Evolutionary conservation across 805 yeast genomes (phyloP), one percentile per base, ranked within the genome.

Genomic region (Teunomyces atbi): DNA sequence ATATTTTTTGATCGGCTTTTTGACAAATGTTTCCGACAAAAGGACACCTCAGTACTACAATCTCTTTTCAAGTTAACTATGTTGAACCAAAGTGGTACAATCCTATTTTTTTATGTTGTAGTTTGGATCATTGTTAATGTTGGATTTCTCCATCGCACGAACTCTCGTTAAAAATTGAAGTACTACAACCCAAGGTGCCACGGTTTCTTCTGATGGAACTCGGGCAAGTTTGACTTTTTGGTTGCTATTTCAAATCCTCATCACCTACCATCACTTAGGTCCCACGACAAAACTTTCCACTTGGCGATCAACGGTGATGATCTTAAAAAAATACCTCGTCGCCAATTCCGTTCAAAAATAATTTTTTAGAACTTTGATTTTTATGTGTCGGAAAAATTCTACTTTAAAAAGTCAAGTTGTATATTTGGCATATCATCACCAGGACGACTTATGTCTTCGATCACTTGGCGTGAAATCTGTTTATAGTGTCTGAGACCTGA

Each of bases 231-330:
- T 30, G 10, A 8, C 26, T 23, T 23, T 23, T 23, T 23, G 33
- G 33, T 30, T 30, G 33, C 33, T 30, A 13, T 30, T 30, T 30
- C 33, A 8, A 30, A 13, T 30, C 16, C 33, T 4, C 18, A 30
- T 30, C 33, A 30, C 37, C 37, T 18, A 11, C 21, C 12, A n/a
- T 11, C 19, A 34, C 37, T 34, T 18, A 11, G 37, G 37, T n/a
- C n/a, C 21, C 37, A 10, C 37, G 37, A 18, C 37, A 34, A 12
- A 10, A 16, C 37, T 34, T 34, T 18, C 13, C 37, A n/a, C 37
- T 34, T 34, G 10, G 21, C 37, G 37, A 34, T 34, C 37, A 34
- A 34, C 37, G 37, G 37, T 34, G 21, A 19, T 34, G 37, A 34
- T 34, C 37, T 34, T 3, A n/a, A 34, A 34, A 19, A 34, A 34